A percentile compares a stretch with the other conserved stretches of the same genome.
Evolutionary conservation across 2,329 filamentous ascomycete species (phyloP).

Genomic region (Cadophora sp.): DNA sequence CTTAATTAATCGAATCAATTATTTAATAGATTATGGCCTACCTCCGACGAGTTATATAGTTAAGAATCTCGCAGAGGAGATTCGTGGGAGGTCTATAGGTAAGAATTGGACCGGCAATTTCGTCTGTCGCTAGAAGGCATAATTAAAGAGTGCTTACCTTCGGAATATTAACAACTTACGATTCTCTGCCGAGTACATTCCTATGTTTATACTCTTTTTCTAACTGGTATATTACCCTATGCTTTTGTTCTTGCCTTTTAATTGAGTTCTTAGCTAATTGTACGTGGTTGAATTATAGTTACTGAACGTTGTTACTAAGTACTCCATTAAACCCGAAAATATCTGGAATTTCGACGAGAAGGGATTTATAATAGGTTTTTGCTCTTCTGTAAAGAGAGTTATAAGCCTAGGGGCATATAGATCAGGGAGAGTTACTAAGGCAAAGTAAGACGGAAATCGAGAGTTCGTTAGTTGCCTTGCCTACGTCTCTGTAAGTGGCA

Average conservation of each 20-base stretch:
- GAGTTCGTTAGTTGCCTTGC: too few species aligned
- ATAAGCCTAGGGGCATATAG: too few species aligned
- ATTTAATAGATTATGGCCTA: constrained; percentile 18
- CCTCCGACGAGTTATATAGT: constrained; percentile 27
- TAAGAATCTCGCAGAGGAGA: constrained; percentile 27
- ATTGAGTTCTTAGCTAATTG: neutral
- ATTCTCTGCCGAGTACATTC: constrained; percentile 16
- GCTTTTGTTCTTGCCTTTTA: neutral
- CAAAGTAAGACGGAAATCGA: too few species aligned
- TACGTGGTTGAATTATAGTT: neutral
- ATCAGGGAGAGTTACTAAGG: too few species aligned
- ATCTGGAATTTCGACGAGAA: neutral
- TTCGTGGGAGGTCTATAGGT: constrained; percentile 8
- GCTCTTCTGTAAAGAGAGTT: too few species aligned
- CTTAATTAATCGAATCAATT: constrained; percentile 24
- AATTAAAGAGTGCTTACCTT: constrained; percentile 23
- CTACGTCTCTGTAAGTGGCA: too few species aligned
- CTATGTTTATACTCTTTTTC: constrained; percentile 21
- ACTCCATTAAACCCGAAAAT: neutral
- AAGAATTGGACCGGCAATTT: constrained; percentile 28
- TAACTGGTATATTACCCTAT: neutral
- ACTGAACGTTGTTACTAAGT: neutral
- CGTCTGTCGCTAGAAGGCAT: neutral
- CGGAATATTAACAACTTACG: constrained; percentile 23
- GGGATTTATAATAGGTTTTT: too few species aligned